These are phyloP conservation scores for Cladophialophora bantiana DNA, from an alignment of 2,329 filamentous ascomycete genomes.

Conservation along the genomic window DNA sequence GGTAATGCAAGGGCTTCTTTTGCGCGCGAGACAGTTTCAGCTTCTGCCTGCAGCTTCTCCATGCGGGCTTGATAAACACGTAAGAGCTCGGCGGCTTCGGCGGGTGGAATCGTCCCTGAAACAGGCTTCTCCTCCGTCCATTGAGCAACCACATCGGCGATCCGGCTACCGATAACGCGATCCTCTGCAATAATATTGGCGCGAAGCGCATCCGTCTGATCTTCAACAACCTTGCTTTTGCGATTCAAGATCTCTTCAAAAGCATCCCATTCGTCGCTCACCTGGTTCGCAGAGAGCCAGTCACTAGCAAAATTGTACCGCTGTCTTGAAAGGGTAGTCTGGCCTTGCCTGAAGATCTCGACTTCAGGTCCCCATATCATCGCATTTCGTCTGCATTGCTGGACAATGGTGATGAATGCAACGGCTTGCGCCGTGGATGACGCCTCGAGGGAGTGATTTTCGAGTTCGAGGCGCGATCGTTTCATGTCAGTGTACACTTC, in stretches of 20 bases:
- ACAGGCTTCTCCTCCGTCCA: constrained; percentile 99
- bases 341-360: constrained; percentile 92
- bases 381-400: constrained; percentile 93
- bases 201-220: constrained; percentile 91
- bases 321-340: constrained; percentile 88
- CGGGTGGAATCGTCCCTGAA: constrained; percentile 89
- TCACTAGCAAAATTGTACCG: constrained; percentile 92
- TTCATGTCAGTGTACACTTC: constrained; percentile 93
- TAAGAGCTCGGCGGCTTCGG: constrained; percentile 83
- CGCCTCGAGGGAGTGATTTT: constrained; percentile 89
- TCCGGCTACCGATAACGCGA: constrained; percentile 86
- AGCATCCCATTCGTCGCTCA: constrained; percentile 94
- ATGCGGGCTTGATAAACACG: constrained; percentile 83
- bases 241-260: constrained; percentile 89
- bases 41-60: constrained; percentile 82
- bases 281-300: constrained; percentile 95
- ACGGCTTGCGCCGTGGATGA: constrained; percentile 97
- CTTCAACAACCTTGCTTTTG: constrained; percentile 93
- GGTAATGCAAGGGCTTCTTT: constrained; percentile 96
- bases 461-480: constrained; percentile 86
- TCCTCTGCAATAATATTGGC: constrained; percentile 96
- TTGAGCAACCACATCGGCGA: constrained; percentile 79
- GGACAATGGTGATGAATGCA: constrained; percentile 96
- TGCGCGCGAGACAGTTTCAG: constrained; percentile 91
- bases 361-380: constrained; percentile 95